A percentile compares a stretch with the other conserved stretches of the same genome.
Conservation (phyloP, 2,329 filamentous ascomycete genomes). For the Diplodia intermedia region DNA sequence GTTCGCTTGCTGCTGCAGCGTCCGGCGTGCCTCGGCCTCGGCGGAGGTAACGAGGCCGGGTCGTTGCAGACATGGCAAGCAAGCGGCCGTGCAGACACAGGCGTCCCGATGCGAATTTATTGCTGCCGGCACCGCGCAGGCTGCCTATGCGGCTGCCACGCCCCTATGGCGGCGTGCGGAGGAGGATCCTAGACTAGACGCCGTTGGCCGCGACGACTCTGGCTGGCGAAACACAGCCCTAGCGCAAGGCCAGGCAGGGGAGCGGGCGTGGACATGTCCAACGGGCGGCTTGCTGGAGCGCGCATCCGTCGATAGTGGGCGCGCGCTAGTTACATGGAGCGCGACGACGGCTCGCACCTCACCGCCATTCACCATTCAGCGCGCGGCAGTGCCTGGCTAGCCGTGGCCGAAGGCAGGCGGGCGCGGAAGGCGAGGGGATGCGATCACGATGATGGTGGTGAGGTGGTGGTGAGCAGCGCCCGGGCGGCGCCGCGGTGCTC, state of each 20-base stretch:
- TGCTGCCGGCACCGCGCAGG: background rate
- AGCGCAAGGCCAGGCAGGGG: conserved; percentile 20
- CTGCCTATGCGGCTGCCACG: background rate
- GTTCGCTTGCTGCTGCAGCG: conserved; percentile 2
- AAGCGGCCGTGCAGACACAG: no score
- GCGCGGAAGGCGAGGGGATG: background rate
- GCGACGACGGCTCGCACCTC: conserved; percentile 14
- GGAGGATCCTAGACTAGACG: conserved; percentile 1
- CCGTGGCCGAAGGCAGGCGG: background rate
- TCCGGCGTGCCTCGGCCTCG: background rate
- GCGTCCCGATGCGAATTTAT: background rate
- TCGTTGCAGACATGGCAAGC: conserved; percentile 1
- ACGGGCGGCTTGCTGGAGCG: conserved; percentile 6
- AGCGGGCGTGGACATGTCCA: background rate
- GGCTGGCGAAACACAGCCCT: conserved; percentile 23
- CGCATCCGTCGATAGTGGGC: conserved; percentile 11
- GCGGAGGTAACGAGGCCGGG: conserved; percentile 6
- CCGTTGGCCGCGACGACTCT: conserved; percentile 19
- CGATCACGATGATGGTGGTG: conserved; percentile 13
- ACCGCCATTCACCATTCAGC: conserved; percentile 24
- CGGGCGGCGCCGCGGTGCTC: background rate
- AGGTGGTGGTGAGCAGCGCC: background rate
- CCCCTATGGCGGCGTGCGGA: conserved; percentile 14
- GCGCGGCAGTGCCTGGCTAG: conserved; percentile 27
- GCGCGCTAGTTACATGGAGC: conserved; percentile 24